Evolutionary conservation across 768 basidiomycete genomes (phyloP).

Genomic region (Paxillus involutus): DNA sequence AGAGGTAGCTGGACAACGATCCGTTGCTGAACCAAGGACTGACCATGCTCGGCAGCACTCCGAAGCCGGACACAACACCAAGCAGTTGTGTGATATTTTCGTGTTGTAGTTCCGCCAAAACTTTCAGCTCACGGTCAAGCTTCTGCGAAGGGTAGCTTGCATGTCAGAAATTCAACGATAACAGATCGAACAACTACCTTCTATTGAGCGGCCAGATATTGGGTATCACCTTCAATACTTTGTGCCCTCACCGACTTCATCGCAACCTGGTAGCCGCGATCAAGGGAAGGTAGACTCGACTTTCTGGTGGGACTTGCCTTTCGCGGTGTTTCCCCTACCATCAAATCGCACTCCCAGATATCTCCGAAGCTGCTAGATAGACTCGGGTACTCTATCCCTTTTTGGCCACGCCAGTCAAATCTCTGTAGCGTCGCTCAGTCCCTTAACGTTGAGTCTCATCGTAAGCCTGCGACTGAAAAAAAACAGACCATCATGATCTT

Average conservation of each 20-base stretch:
- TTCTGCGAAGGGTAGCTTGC: conserved; percentile 6
- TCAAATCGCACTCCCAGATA: conserved; percentile 23
- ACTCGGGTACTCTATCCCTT: conserved; percentile 4
- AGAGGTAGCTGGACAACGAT: conserved; percentile 24
- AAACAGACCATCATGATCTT: conserved; percentile 10
- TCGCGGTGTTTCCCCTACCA: neutral
- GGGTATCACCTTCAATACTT: neutral
- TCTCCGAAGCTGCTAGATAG: conserved; percentile 18
- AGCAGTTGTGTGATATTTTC: conserved; percentile 30
- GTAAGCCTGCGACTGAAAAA: neutral
- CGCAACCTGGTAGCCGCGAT: conserved; percentile 13
- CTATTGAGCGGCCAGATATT: neutral
- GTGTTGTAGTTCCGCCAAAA: conserved; percentile 20
- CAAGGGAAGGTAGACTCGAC: neutral
- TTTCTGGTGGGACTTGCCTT: conserved; percentile 1
- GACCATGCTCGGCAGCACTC: conserved; percentile 30
- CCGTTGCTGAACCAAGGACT: conserved; percentile 34
- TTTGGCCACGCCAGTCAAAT: neutral
- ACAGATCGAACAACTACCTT: conserved; percentile 12
- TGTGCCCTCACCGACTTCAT: conserved; percentile 16
- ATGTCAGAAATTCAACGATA: neutral
- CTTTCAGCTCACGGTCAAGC: conserved; percentile 29
- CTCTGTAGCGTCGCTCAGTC: neutral
- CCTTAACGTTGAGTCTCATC: conserved; percentile 5
- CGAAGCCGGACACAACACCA: conserved; percentile 31